Conservation (phyloP, 192 early-diverging fungal genomes). For the Allomyces javanicus region DNA sequence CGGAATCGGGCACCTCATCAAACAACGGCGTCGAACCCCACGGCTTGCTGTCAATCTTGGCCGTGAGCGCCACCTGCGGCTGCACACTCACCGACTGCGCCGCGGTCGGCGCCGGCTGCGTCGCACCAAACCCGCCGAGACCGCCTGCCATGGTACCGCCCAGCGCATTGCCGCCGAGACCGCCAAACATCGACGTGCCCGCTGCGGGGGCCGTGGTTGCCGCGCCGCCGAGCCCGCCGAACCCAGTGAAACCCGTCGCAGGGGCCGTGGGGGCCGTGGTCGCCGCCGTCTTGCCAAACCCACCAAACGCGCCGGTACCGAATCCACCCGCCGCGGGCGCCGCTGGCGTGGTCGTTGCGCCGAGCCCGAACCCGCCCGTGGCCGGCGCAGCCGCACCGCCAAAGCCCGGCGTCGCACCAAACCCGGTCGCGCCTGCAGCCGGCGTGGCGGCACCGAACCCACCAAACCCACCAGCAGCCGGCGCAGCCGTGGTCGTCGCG, state of each 20-base stretch:
- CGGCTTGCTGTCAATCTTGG: no score
- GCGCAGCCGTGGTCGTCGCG: slow-evolving; percentile 9
- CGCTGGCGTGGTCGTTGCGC: slow-evolving; percentile 5
- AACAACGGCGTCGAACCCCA: no score
- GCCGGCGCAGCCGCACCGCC: slow-evolving; percentile 12
- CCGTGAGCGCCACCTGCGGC: no score
- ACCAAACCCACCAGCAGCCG: slow-evolving; percentile 19
- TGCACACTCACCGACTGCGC: background rate
- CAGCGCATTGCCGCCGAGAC: slow-evolving; percentile 8
- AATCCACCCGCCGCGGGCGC: slow-evolving; percentile 6
- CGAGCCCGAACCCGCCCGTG: slow-evolving; percentile 12
- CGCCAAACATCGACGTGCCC: slow-evolving; percentile 21
- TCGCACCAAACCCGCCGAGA: slow-evolving; percentile 13
- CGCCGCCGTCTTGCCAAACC: slow-evolving; percentile 17
- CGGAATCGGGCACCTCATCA: no score
- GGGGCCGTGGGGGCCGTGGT: slow-evolving; percentile 9
- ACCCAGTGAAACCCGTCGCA: slow-evolving; percentile 15
- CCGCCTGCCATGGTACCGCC: slow-evolving; percentile 9
- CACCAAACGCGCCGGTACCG: slow-evolving; percentile 16
- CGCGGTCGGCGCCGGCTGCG: slow-evolving; percentile 2
- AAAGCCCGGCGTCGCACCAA: slow-evolving; percentile 11
- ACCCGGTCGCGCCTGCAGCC: slow-evolving; percentile 19
- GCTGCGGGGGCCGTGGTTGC: slow-evolving; percentile 9
- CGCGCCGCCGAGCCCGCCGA: slow-evolving; percentile 13
- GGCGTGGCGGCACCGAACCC: slow-evolving; percentile 4